Evolutionary conservation across 768 basidiomycete species (phyloP).

Genomic region (Chlorophyllum brunneum): DNA sequence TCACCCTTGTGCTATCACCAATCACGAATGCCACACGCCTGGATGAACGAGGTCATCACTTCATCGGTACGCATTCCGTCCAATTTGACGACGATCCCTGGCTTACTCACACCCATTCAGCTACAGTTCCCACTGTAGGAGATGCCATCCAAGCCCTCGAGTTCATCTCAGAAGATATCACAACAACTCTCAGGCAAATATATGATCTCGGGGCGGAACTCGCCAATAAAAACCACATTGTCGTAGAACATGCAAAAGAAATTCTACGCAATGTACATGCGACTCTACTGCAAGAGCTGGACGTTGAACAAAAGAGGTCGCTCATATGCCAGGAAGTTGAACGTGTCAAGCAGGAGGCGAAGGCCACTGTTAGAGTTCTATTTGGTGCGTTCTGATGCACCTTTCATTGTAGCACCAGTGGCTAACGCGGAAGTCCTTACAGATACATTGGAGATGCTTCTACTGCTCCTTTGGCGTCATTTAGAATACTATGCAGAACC

Average conservation of each 20-base stretch:
- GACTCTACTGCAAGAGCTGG: constrained; percentile 59
- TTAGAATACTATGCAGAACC: constrained; percentile 57
- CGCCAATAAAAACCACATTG: constrained; percentile 64
- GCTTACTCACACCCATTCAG: constrained; percentile 29
- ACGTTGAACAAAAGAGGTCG: constrained; percentile 63
- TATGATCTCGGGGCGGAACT: constrained; percentile 67
- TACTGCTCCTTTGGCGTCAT: constrained; percentile 81
- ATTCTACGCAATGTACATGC: constrained; percentile 49
- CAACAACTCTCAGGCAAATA: constrained; percentile 60
- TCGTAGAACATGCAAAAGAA: constrained; percentile 69
- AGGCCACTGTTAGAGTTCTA: constrained; percentile 46
- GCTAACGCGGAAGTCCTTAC: not conserved
- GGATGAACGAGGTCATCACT: constrained; percentile 54
- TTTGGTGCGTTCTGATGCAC: constrained; percentile 41
- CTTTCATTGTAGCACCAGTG: not conserved
- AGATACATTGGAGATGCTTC: constrained; percentile 75
- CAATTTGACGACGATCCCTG: not conserved
- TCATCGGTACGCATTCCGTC: constrained; percentile 43
- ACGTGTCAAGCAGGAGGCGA: constrained; percentile 34
- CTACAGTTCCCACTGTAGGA: constrained; percentile 72
- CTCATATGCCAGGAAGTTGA: constrained; percentile 63
- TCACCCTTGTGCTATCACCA: constrained; percentile 68
- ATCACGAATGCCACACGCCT: constrained; percentile 52
- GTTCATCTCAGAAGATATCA: constrained; percentile 57
- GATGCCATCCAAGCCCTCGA: constrained; percentile 68